Evolutionary conservation across 2,329 filamentous ascomycete species (phyloP).

Genomic region (Orbilia blumenaviensis): DNA sequence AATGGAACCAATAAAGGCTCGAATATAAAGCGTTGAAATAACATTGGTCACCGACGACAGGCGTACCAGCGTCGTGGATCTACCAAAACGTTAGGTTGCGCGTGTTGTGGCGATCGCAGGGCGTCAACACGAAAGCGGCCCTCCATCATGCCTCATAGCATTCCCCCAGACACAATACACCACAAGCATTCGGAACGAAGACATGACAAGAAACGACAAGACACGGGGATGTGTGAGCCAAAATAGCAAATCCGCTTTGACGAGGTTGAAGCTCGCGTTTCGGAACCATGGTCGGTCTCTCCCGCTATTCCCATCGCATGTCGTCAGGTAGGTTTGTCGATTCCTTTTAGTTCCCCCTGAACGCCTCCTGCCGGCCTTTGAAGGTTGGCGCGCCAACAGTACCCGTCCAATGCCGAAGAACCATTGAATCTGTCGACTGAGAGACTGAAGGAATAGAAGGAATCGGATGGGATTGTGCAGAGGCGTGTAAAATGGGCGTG

Average conservation of each 20-base stretch:
- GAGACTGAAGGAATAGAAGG: neutral
- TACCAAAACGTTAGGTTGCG: neutral
- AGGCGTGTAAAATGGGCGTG: neutral
- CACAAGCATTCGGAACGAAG: neutral
- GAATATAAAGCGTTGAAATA: neutral
- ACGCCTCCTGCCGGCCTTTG: neutral
- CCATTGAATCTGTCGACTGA: neutral
- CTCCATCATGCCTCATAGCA: neutral
- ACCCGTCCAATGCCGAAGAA: neutral
- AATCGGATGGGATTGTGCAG: neutral
- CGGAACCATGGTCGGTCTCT: conserved; percentile 10
- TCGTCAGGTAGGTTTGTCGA: neutral
- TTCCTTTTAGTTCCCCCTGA: neutral
- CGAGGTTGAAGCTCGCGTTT: conserved; percentile 3
- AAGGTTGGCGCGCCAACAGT: neutral
- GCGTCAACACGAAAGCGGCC: neutral
- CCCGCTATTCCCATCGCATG: neutral
- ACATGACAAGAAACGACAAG: neutral
- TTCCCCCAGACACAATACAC: neutral
- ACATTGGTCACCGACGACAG: neutral
- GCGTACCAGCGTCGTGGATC: neutral
- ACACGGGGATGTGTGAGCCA: neutral
- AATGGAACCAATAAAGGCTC: neutral
- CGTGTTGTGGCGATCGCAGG: neutral
- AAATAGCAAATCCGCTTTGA: neutral